Conservation (phyloP, 495 filamentous ascomycete genomes). For the Xylaria curta region DNA sequence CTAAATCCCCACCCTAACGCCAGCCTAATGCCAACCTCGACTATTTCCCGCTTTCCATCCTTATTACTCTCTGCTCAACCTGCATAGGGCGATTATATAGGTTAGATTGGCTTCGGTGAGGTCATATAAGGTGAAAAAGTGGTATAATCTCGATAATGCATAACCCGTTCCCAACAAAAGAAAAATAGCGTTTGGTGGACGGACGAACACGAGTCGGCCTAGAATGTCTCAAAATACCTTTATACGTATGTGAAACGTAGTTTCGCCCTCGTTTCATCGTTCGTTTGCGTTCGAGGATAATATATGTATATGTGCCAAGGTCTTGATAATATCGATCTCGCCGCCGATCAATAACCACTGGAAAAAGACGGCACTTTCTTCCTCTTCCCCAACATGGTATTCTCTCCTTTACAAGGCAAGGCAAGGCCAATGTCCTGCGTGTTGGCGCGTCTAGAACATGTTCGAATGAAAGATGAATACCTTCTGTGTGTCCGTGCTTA, state of each 20-base stretch:
- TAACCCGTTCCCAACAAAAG: conserved; percentile 11
- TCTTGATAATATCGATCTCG: background rate
- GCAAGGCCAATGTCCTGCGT: background rate
- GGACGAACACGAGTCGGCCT: background rate
- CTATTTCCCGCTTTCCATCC: background rate
- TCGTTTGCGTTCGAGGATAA: background rate
- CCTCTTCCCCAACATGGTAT: background rate
- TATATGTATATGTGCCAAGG: background rate
- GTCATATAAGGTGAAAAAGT: background rate
- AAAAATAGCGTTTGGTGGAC: background rate
- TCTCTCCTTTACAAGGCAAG: background rate
- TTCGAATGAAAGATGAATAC: background rate
- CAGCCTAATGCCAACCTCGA: background rate
- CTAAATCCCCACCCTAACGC: conserved; percentile 5
- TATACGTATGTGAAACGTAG: background rate
- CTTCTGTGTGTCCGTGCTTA: background rate
- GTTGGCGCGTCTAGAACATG: background rate
- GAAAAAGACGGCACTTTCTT: background rate
- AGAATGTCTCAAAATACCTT: background rate
- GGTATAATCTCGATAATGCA: conserved; percentile 1
- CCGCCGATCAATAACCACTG: background rate
- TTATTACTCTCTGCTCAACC: background rate
- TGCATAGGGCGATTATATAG: background rate
- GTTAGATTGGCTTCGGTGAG: background rate
- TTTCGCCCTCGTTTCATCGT: background rate